These are phyloP conservation scores for Maudiozyma barnettii DNA, from an alignment of 805 yeast genomes.

Conservation along the genomic window DNA sequence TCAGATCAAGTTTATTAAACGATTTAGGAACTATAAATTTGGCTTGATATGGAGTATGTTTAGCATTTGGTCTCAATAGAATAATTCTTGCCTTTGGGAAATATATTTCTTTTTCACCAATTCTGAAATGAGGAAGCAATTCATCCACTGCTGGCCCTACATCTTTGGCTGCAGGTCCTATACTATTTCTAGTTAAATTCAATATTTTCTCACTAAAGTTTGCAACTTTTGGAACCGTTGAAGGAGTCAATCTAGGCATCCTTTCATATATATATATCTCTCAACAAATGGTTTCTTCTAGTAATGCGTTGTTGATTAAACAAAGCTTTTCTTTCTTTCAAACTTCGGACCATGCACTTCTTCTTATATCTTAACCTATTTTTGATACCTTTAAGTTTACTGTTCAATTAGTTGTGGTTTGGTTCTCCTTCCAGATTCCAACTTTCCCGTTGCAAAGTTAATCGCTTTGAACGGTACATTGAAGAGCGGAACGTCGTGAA, in stretches of 20 bases:
- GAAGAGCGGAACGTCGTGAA: too few relatives aligned
- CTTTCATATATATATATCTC: too few relatives aligned
- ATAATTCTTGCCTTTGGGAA: conserved; percentile 82
- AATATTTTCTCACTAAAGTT: conserved; percentile 19
- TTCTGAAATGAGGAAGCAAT: conserved; percentile 57
- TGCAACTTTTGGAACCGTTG: not conserved
- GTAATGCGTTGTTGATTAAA: too few relatives aligned
- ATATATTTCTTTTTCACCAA: conserved; percentile 67
- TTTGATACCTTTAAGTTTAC: too few relatives aligned
- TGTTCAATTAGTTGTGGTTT: too few relatives aligned
- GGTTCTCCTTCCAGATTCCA: too few relatives aligned
- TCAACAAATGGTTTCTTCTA: too few relatives aligned
- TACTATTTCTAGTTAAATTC: conserved; percentile 38
- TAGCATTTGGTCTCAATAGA: conserved; percentile 84
- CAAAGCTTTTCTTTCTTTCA: too few relatives aligned
- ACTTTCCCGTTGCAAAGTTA: too few relatives aligned
- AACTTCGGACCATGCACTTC: too few relatives aligned
- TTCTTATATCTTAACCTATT: too few relatives aligned
- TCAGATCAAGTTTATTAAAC: conserved; percentile 85
- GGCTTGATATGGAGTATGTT: conserved; percentile 94
- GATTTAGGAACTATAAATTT: conserved; percentile 89
- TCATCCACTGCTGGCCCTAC: not conserved
- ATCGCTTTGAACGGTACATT: too few relatives aligned
- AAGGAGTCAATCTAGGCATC: conserved; percentile 2
- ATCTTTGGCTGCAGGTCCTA: conserved; percentile 13